Percentiles rank a stretch among this genome's conserved stretches.
Conservation (phyloP, 1,139 yeast species). For the Ogataea hybrid region DNA sequence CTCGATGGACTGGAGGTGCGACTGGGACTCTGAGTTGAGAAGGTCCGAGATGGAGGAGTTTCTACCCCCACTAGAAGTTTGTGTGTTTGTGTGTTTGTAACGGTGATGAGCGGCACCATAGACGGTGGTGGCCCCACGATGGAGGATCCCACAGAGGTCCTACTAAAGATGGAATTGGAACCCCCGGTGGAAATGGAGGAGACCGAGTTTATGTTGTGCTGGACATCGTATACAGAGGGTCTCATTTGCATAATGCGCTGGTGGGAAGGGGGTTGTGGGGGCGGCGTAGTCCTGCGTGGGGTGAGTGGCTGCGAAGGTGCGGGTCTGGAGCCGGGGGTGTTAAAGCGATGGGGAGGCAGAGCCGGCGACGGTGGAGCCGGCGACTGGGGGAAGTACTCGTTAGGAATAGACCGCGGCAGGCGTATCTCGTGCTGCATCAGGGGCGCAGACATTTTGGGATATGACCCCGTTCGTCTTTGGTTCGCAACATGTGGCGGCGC, state of each 20-base stretch:
- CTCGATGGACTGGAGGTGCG: conserved; percentile 3
- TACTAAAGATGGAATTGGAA: conserved; percentile 26
- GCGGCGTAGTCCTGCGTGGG: conserved; percentile 15
- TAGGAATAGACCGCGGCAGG: conserved; percentile 23
- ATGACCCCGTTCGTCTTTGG: conserved; percentile 14
- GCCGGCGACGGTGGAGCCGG: conserved; percentile 14
- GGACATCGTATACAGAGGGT: conserved; percentile 26
- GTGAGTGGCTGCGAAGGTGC: conserved; percentile 12
- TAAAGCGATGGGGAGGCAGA: conserved; percentile 10
- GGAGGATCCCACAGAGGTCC: conserved; percentile 21
- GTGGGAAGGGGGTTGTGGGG: conserved; percentile 7
- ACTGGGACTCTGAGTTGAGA: conserved; percentile 22
- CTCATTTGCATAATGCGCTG: conserved; percentile 18
- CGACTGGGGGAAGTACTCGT: conserved; percentile 14
- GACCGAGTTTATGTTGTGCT: conserved; percentile 16
- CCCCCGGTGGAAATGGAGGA: conserved; percentile 22
- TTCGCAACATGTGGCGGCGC: conserved; percentile 6
- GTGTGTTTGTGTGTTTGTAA: background rate
- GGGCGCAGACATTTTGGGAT: conserved; percentile 11
- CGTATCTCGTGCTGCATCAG: conserved; percentile 12
- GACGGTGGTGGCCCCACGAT: conserved; percentile 5
- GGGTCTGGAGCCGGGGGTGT: conserved; percentile 10
- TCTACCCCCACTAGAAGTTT: conserved; percentile 7
- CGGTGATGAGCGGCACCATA: background rate
- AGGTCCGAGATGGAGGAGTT: conserved; percentile 26